Evolutionary conservation across 768 basidiomycete species (phyloP), one percentile per base, ranked within the genome.

Genomic region (Sporobolomyces phaffii): DNA sequence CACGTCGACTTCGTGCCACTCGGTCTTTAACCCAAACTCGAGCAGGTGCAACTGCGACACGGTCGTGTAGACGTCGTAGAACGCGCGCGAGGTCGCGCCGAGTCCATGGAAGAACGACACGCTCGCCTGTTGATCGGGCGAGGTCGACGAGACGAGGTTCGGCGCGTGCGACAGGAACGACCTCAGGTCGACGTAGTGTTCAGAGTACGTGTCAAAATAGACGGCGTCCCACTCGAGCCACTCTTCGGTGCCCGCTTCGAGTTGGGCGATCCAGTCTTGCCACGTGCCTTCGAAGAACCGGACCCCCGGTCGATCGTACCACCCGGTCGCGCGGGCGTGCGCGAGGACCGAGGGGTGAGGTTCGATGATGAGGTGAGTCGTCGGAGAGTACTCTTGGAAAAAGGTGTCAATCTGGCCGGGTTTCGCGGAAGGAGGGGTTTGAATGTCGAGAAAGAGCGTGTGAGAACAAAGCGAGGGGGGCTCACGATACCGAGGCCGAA

Each of bases 101-200:
- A 99, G 83, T 17, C 96, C 96, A 75, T 99, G 91, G 83, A 98
- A 99, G 79, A 98, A 99, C 66, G 91, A 87, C 76, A 73, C 65
- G 57, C 45, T 93, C 89, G 20, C 85, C 5, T 20, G 20, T 13
- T 44, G 15, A 10, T 5, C 10, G 13, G 56, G 43, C 15, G 57
- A 81, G n/a, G 88, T 87, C 18, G 85, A 81, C 18, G 52, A 56
- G 36, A 71, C 48, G 7, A 99, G 81, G 72, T 88, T 82, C 4
- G 90, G 90, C 3, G 83, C 80, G 60, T 85, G 84, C 77, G 43
- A 45, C 29, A 99, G 97, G 79, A 98, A 94, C 34, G 80, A 79
- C 72, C 84, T 84, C 43, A 98, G 82, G 68, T 87, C 87, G 81
- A 62, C 20, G 60, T 65, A 69, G 51, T 74, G 72, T 48, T 75